These are phyloP conservation scores for Anisodus acutangulus DNA, from an alignment of 257 asterid genomes.

Conservation along the genomic window DNA sequence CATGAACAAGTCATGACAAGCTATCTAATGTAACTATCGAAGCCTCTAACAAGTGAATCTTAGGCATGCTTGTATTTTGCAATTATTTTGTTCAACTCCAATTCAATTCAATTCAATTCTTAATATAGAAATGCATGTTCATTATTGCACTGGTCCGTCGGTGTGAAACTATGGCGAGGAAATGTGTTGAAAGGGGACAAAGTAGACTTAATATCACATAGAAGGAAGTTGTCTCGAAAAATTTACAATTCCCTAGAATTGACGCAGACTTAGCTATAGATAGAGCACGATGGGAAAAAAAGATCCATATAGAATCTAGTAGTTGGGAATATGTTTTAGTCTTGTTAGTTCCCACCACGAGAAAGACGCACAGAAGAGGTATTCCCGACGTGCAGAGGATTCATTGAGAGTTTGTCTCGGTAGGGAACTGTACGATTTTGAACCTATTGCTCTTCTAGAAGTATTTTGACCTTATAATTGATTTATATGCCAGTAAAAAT, in stretches of 20 bases:
- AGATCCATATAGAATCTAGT: not conserved
- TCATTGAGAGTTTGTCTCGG: not conserved
- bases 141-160: conserved; percentile 2
- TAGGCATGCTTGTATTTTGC: conserved; percentile 18
- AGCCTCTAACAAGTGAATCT: conserved; percentile 17
- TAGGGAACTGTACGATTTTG: not conserved
- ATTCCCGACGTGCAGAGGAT: not conserved
- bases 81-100: not conserved
- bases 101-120: not conserved
- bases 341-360: not conserved
- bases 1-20: not conserved
- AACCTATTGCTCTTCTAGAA: not conserved
- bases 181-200: not conserved
- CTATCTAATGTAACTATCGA: conserved; percentile 1
- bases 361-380: not conserved
- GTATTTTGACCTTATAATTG: not conserved
- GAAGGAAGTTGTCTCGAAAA: not conserved
- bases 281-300: not conserved
- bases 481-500: conserved; percentile 5
- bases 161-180: conserved; percentile 19
- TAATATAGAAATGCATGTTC: not conserved
- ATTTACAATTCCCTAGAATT: not conserved
- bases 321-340: conserved; percentile 12
- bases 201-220: conserved; percentile 6
- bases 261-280: not conserved